These are phyloP conservation scores for Colletotrichum sp. DNA, from an alignment of 2,329 filamentous ascomycete genomes.

Conservation along the genomic window DNA sequence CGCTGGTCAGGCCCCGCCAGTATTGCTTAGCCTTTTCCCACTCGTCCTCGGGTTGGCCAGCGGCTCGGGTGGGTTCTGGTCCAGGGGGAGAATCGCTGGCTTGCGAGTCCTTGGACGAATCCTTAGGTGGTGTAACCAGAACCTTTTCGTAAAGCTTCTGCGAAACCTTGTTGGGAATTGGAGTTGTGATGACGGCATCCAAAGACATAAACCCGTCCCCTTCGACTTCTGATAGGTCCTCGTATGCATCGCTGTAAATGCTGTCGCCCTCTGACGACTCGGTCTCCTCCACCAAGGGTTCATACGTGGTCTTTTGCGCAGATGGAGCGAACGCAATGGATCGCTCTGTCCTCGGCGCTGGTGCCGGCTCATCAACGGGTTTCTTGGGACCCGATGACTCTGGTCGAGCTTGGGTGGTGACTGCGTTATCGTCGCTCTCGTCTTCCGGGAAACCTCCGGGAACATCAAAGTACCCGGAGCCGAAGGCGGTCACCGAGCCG, in stretches of 20 bases:
- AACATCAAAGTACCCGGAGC: conserved; percentile 49
- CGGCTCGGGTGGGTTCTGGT: not conserved
- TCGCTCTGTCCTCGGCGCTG: not conserved
- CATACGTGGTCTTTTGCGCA: not conserved
- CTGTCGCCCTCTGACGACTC: conserved; percentile 53
- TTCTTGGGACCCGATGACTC: not conserved
- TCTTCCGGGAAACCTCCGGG: conserved; percentile 65
- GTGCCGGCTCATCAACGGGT: not conserved
- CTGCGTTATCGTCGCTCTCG: conserved; percentile 27
- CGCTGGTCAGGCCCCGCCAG: conserved; percentile 69
- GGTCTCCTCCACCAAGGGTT: conserved; percentile 37
- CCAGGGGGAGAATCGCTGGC: not conserved
- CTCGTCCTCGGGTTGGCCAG: conserved; percentile 42
- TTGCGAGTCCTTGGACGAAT: not conserved
- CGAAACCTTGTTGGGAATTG: conserved; percentile 22
- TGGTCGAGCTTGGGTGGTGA: conserved; percentile 8
- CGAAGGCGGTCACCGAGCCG: conserved; percentile 7
- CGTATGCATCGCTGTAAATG: conserved; percentile 79
- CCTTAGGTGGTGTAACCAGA: not conserved
- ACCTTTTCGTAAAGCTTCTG: conserved; percentile 19
- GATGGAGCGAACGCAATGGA: not conserved
- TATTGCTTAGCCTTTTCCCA: conserved; percentile 75
- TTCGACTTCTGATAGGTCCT: conserved; percentile 71
- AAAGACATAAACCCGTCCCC: conserved; percentile 74
- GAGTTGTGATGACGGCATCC: conserved; percentile 62